phyloP scores from a whole-genome alignment of 2,329 filamentous ascomycete species.

The Fonsecaea monophora region DNA sequence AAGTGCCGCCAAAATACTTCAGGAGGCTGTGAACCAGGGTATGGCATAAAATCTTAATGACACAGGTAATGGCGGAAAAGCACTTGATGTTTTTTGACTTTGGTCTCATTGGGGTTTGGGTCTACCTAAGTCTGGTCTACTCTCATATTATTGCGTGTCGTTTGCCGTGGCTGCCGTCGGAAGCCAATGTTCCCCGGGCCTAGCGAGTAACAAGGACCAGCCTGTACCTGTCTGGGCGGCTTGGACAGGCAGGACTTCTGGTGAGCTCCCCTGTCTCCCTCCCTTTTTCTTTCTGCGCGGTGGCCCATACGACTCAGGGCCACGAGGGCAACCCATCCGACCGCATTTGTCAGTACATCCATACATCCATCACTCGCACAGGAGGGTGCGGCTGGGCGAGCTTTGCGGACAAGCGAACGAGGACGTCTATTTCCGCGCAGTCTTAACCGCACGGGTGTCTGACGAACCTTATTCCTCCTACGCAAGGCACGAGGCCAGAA shows the following conservation, averaged over 20 bases:
- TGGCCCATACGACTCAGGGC: background rate
- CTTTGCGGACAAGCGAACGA: background rate
- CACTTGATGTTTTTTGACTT: background rate
- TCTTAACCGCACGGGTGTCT: conserved; percentile 1
- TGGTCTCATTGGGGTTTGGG: background rate
- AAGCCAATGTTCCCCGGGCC: background rate
- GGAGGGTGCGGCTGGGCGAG: background rate
- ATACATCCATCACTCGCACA: background rate
- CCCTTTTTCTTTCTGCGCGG: background rate
- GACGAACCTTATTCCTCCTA: background rate
- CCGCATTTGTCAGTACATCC: background rate
- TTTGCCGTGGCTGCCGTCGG: background rate
- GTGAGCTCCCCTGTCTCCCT: background rate
- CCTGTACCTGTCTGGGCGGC: background rate
- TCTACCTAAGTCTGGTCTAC: background rate
- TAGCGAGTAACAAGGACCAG: background rate
- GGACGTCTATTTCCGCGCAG: background rate
- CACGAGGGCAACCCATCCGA: background rate
- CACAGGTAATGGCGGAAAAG: conserved; percentile 6
- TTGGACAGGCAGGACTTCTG: background rate
- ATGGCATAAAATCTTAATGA: background rate
- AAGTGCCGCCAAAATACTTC: conserved; percentile 44
- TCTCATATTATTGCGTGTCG: background rate
- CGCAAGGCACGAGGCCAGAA: background rate
- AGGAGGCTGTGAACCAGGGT: conserved; percentile 15